phyloP scores from a whole-genome alignment of 352 stramenopile species.

The Phytopythium litorale region DNA sequence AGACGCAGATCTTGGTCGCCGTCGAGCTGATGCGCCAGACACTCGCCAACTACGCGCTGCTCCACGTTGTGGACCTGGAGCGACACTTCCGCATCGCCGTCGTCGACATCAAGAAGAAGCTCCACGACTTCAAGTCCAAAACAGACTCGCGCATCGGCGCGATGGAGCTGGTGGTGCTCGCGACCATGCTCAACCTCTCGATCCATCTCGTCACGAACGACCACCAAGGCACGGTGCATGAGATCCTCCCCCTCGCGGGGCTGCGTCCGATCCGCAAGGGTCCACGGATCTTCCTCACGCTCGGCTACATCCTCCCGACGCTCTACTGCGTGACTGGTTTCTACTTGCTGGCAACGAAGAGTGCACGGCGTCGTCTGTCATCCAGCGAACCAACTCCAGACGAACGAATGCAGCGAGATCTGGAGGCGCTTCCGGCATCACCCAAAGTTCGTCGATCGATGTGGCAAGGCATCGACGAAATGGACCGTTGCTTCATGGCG shows the following conservation, averaged over 20 bases:
- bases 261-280: slow-evolving; percentile 51
- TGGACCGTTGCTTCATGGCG: slow-evolving; percentile 62
- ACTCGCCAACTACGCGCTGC: slow-evolving; percentile 63
- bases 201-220: slow-evolving; percentile 82
- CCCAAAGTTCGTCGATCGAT: slow-evolving; percentile 23
- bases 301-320: slow-evolving; percentile 74
- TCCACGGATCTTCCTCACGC: slow-evolving; percentile 44
- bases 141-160: slow-evolving; percentile 53
- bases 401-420: neutral
- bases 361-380: neutral
- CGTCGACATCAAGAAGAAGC: slow-evolving; percentile 72
- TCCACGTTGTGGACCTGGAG: slow-evolving; percentile 56
- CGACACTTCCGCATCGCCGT: slow-evolving; percentile 43
- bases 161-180: slow-evolving; percentile 65
- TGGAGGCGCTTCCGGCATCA: slow-evolving; percentile 10
- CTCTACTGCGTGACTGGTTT: slow-evolving; percentile 63
- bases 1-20: slow-evolving; percentile 18
- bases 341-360: slow-evolving; percentile 50
- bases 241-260: slow-evolving; percentile 48
- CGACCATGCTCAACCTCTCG: slow-evolving; percentile 69
- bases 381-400: neutral
- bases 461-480: slow-evolving; percentile 75
- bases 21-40: slow-evolving; percentile 60
- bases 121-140: slow-evolving; percentile 73
- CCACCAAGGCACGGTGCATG: slow-evolving; percentile 60